Percentiles rank a stretch among this genome's conserved stretches.
Evolutionary conservation across 805 yeast genomes (phyloP).

Genomic region (Suhomyces sp.): DNA sequence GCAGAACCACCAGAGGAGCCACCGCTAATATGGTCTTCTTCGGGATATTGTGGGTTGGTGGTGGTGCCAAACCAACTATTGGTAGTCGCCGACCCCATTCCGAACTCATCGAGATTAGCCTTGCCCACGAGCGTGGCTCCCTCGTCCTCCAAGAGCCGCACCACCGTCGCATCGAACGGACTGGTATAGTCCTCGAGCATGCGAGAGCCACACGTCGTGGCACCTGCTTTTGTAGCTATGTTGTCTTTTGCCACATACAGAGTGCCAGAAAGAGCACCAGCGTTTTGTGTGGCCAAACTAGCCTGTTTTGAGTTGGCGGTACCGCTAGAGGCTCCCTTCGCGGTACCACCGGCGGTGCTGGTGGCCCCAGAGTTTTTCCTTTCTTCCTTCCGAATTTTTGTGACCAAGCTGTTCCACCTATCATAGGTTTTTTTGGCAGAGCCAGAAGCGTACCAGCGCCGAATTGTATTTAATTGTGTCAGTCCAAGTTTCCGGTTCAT

Average conservation of each 20-base stretch:
- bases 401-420: conserved; percentile 2
- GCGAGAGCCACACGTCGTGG: conserved; percentile 79
- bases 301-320: neutral
- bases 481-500: neutral
- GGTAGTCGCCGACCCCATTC: conserved; percentile 83
- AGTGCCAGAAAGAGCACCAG: neutral
- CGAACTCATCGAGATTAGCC: conserved; percentile 93
- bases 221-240: conserved; percentile 56
- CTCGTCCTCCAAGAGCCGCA: conserved; percentile 45
- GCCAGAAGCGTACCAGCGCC: neutral
- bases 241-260: conserved; percentile 63
- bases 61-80: conserved; percentile 58
- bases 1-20: conserved; percentile 98
- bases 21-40: conserved; percentile 49
- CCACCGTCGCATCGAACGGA: conserved; percentile 82
- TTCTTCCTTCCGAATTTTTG: neutral
- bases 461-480: neutral
- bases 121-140: conserved; percentile 69
- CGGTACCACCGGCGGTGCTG: neutral
- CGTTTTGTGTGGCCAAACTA: neutral
- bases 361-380: neutral
- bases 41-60: conserved; percentile 45
- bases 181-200: conserved; percentile 59
- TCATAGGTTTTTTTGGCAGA: neutral
- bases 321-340: neutral